A percentile compares a stretch with the other conserved stretches of the same genome.
phyloP scores from a whole-genome alignment of 1,284 basidiomycete genomes.

The Leccinum subrobustum region DNA sequence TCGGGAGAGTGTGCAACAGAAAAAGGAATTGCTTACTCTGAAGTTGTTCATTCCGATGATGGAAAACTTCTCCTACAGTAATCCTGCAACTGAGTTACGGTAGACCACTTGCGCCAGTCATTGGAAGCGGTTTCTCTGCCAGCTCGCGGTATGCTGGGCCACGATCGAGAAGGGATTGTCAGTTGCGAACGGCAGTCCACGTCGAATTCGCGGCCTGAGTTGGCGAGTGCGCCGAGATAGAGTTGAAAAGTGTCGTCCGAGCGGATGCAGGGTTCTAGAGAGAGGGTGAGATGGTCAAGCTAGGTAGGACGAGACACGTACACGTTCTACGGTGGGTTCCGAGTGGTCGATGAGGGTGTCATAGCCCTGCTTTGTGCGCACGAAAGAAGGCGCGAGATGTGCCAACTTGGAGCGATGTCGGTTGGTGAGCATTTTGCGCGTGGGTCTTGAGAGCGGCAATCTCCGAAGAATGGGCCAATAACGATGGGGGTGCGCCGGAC shows the following conservation, averaged over 20 bases:
- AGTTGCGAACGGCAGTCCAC: slow-evolving; percentile 64
- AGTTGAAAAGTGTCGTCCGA: slow-evolving; percentile 70
- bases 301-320: slow-evolving; percentile 39
- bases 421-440: slow-evolving; percentile 64
- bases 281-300: background rate
- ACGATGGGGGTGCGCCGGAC: too few species aligned
- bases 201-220: slow-evolving; percentile 54
- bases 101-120: too few species aligned
- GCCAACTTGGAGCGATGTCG: slow-evolving; percentile 48
- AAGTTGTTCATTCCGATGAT: too few species aligned
- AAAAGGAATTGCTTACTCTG: too few species aligned
- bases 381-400: slow-evolving; percentile 66
- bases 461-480: slow-evolving; percentile 24
- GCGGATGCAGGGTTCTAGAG: slow-evolving; percentile 64
- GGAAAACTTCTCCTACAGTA: too few species aligned
- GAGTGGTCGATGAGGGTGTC: slow-evolving; percentile 73
- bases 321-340: slow-evolving; percentile 80
- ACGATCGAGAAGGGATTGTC: slow-evolving; percentile 60
- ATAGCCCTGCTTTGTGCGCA: slow-evolving; percentile 58
- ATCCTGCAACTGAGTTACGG: too few species aligned
- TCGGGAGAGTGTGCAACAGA: slow-evolving; percentile 11
- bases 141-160: slow-evolving; percentile 15
- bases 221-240: slow-evolving; percentile 67
- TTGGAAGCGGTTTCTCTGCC: background rate
- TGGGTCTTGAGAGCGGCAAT: slow-evolving; percentile 72